Percentiles rank a stretch among this genome's conserved stretches.
These are phyloP conservation scores for Prunus davidiana DNA, from an alignment of 306 rosid genomes.

Conservation along the genomic window DNA sequence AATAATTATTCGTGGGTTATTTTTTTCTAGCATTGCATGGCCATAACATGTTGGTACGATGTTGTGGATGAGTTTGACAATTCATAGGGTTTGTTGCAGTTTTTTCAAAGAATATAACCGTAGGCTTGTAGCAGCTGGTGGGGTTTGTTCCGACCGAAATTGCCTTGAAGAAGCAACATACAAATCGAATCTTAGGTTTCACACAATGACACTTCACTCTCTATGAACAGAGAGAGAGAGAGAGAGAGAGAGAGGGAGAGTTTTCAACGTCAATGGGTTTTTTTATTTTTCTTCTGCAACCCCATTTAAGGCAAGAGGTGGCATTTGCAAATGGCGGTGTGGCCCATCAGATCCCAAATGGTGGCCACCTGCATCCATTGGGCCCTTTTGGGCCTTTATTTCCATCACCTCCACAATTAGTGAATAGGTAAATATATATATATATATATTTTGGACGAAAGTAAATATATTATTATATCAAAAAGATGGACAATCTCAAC, in stretches of 20 bases:
- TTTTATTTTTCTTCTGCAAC: slow-evolving; percentile 8
- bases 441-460: no score
- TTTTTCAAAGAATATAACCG: no score
- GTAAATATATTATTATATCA: no score
- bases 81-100: background rate
- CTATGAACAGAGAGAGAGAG: background rate
- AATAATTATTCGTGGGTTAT: no score
- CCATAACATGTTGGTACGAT: background rate
- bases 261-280: slow-evolving; percentile 19
- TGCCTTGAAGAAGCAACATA: slow-evolving; percentile 7
- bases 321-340: slow-evolving; percentile 3
- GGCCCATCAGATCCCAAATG: slow-evolving; percentile 33
- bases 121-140: background rate
- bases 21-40: background rate
- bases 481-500: no score
- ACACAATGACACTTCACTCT: background rate
- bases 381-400: slow-evolving; percentile 39
- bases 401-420: background rate
- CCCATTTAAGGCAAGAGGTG: slow-evolving; percentile 19
- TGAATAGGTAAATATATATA: no score
- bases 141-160: slow-evolving; percentile 27
- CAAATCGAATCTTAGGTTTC: slow-evolving; percentile 15
- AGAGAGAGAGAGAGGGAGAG: background rate
- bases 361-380: background rate
- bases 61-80: slow-evolving; percentile 3